Evolutionary conservation across 257 asterid genomes (phyloP).

Genomic region (Solanum lignicaule): DNA sequence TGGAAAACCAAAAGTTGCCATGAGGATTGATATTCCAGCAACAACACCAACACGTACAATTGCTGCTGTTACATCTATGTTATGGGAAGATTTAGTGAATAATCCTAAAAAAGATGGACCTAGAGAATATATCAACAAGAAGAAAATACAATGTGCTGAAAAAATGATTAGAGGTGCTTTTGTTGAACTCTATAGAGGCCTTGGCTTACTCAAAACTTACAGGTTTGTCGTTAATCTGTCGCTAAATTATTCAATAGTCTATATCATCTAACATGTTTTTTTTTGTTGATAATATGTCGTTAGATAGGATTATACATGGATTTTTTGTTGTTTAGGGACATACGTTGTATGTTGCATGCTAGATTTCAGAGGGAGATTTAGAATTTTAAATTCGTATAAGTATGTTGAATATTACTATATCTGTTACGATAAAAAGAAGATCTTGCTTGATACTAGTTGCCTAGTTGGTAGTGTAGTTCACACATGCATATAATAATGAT

Average conservation of each 20-base stretch:
- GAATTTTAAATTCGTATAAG: not conserved
- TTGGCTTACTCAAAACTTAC: conserved; percentile 71
- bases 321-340: not conserved
- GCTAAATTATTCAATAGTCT: not conserved
- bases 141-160: conserved; percentile 78
- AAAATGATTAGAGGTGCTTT: conserved; percentile 91
- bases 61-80: conserved; percentile 65
- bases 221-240: conserved; percentile 21
- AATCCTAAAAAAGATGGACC: conserved; percentile 51
- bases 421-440: not conserved
- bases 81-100: conserved; percentile 74
- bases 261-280: not conserved
- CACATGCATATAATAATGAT: not conserved
- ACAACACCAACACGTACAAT: conserved; percentile 75
- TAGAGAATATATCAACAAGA: conserved; percentile 46
- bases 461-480: not conserved
- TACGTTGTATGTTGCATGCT: not conserved
- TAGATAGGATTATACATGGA: not conserved
- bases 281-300: not conserved
- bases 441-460: not conserved
- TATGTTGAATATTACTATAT: not conserved
- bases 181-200: conserved; percentile 89
- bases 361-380: not conserved
- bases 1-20: conserved; percentile 49
- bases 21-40: conserved; percentile 78